Evolutionary conservation across 2,329 filamentous ascomycete genomes (phyloP).

Genomic region (Epicoccum nigrum): DNA sequence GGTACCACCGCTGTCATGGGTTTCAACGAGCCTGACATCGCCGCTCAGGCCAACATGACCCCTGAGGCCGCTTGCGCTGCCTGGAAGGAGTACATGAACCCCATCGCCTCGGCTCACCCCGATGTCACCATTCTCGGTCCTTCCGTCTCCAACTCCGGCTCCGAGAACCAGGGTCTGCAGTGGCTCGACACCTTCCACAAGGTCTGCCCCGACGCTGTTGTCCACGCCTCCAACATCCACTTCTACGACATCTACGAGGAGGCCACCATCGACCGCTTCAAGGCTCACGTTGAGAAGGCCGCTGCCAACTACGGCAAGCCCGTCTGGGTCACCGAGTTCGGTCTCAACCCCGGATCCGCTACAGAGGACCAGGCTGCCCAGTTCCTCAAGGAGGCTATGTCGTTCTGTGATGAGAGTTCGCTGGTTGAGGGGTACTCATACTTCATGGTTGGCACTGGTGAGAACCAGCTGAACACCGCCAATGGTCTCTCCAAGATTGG

Average conservation of each 20-base stretch:
- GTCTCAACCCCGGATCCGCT: conserved; percentile 39
- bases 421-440: conserved; percentile 46
- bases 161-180: conserved; percentile 33
- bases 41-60: conserved; percentile 42
- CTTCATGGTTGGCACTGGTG: conserved; percentile 45
- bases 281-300: conserved; percentile 48
- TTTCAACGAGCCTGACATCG: conserved; percentile 49
- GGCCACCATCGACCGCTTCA: conserved; percentile 43
- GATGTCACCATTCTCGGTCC: conserved; percentile 43
- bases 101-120: conserved; percentile 34
- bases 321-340: conserved; percentile 50
- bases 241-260: conserved; percentile 46
- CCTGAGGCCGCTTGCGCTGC: conserved; percentile 39
- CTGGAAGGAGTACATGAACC: conserved; percentile 44
- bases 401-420: conserved; percentile 41
- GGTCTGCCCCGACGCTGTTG: conserved; percentile 42
- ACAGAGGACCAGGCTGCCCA: conserved; percentile 34
- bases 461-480: conserved; percentile 37
- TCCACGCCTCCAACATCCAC: conserved; percentile 48
- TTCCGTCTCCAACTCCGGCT: conserved; percentile 37
- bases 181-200: conserved; percentile 44
- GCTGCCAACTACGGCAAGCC: conserved; percentile 34
- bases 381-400: conserved; percentile 45
- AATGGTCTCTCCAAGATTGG: conserved; percentile 29
- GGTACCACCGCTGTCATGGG: conserved; percentile 46